phyloP scores from a whole-genome alignment of 108 stramenopile genomes.

The Skeletonema marinoi region DNA sequence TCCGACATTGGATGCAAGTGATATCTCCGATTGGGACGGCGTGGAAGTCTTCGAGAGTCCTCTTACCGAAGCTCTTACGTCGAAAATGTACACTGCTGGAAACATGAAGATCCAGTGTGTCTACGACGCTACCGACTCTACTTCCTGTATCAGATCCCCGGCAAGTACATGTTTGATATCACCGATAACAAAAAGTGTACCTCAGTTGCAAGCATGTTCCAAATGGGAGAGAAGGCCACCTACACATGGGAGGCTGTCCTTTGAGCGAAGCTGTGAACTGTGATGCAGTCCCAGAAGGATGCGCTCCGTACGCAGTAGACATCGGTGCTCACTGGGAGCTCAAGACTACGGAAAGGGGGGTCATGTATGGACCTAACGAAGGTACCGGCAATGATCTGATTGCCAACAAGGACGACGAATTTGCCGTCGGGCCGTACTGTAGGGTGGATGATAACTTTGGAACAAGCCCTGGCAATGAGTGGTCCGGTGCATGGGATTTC shows the following conservation, averaged over 20 bases:
- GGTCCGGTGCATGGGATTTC: conserved; percentile 29
- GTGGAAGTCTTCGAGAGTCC: conserved; percentile 11
- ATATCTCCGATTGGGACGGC: conserved; percentile 19
- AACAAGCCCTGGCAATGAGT: conserved; percentile 34
- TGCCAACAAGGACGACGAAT: conserved; percentile 48
- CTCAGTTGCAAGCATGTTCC: conserved; percentile 43
- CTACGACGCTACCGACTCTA: conserved; percentile 33
- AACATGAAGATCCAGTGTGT: conserved; percentile 24
- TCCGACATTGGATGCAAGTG: conserved; percentile 21
- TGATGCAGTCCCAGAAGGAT: conserved; percentile 7
- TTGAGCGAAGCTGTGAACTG: conserved; percentile 2
- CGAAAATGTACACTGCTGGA: conserved; percentile 16
- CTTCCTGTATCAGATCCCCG: conserved; percentile 37
- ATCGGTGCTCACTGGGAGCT: conserved; percentile 43
- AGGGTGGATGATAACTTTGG: conserved; percentile 41
- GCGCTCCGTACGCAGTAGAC: conserved; percentile 40
- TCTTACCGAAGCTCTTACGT: conserved; percentile 4
- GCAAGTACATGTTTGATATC: conserved; percentile 24
- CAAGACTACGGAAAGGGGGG: conserved; percentile 17
- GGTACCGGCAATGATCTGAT: conserved; percentile 39
- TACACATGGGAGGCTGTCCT: conserved; percentile 46
- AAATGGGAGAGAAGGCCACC: conserved; percentile 31
- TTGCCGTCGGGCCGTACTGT: conserved; percentile 35
- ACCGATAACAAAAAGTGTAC: conserved; percentile 31
- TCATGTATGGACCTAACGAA: conserved; percentile 13